Conservation (phyloP, 768 basidiomycete species). For the Lactifluus volemus region DNA sequence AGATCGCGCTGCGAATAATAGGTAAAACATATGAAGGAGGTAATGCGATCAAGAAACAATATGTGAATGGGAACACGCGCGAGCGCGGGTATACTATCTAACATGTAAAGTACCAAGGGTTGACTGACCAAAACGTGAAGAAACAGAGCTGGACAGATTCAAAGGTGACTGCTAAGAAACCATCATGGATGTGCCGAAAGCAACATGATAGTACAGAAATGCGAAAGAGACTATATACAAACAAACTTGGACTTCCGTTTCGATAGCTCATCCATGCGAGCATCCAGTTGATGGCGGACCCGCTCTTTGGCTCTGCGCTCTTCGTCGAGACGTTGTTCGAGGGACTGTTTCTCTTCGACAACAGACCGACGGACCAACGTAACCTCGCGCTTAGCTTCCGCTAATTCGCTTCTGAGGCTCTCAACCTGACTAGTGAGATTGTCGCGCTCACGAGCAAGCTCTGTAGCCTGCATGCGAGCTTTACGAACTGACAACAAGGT, state of each 20-base stretch:
- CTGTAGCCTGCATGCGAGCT: conserved; percentile 88
- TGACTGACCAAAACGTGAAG: not conserved
- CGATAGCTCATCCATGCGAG: conserved; percentile 76
- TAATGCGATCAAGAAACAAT: not conserved
- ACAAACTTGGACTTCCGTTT: conserved; percentile 89
- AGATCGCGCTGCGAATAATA: conserved; percentile 7
- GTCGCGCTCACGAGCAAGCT: conserved; percentile 81
- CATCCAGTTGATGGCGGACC: conserved; percentile 77
- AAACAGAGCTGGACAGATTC: not conserved
- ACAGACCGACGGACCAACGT: conserved; percentile 67
- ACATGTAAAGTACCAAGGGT: conserved; percentile 13
- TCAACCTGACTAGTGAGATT: conserved; percentile 57
- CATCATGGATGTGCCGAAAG: too few species aligned
- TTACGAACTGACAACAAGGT: conserved; percentile 59
- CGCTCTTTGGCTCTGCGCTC: conserved; percentile 87
- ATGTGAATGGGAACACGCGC: conserved; percentile 9
- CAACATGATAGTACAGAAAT: conserved; percentile 11
- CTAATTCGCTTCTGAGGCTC: conserved; percentile 59
- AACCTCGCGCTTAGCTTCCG: conserved; percentile 74
- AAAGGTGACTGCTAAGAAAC: not conserved
- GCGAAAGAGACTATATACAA: conserved; percentile 50
- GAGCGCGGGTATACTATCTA: conserved; percentile 15
- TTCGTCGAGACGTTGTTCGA: conserved; percentile 76
- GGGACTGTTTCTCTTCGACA: conserved; percentile 81
- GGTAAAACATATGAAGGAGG: conserved; percentile 11